Conservation (phyloP, 2,329 filamentous ascomycete genomes). For the Alternaria postmessia region DNA sequence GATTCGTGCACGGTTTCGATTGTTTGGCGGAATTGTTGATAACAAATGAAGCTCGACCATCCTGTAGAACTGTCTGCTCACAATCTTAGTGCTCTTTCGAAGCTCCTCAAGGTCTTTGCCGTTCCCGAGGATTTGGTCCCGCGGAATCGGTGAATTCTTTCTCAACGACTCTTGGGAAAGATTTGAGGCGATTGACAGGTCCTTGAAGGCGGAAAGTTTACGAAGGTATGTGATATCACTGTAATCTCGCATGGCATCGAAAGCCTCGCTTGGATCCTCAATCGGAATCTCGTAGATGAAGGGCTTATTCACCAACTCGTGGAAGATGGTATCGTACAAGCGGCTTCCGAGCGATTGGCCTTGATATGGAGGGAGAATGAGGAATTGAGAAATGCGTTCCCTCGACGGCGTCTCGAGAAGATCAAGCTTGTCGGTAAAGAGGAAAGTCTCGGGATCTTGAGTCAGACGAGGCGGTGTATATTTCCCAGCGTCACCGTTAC, state of each 20-base stretch:
- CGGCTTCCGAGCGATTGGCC: conserved; percentile 77
- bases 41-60: conserved; percentile 79
- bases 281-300: conserved; percentile 86
- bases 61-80: conserved; percentile 76
- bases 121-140: conserved; percentile 65
- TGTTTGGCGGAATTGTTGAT: conserved; percentile 60
- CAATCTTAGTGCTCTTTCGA: conserved; percentile 73
- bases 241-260: conserved; percentile 80
- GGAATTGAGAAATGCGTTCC: conserved; percentile 88
- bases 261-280: conserved; percentile 90
- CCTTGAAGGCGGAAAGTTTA: conserved; percentile 64
- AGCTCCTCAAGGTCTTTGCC: conserved; percentile 63
- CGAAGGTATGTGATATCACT: conserved; percentile 74
- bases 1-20: conserved; percentile 59
- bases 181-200: conserved; percentile 61
- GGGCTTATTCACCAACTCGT: conserved; percentile 69
- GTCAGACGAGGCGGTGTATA: conserved; percentile 36
- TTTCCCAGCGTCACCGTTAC: conserved; percentile 53
- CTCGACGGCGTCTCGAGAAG: conserved; percentile 74
- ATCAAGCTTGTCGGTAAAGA: conserved; percentile 45
- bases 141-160: conserved; percentile 59
- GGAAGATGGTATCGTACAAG: conserved; percentile 83
- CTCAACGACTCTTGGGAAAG: conserved; percentile 62
- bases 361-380: conserved; percentile 90
- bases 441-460: conserved; percentile 40